Percentiles rank a stretch among this genome's conserved stretches.
These are phyloP conservation scores for Ascochyta koolunga DNA, from an alignment of 2,329 filamentous ascomycete species.

Conservation along the genomic window DNA sequence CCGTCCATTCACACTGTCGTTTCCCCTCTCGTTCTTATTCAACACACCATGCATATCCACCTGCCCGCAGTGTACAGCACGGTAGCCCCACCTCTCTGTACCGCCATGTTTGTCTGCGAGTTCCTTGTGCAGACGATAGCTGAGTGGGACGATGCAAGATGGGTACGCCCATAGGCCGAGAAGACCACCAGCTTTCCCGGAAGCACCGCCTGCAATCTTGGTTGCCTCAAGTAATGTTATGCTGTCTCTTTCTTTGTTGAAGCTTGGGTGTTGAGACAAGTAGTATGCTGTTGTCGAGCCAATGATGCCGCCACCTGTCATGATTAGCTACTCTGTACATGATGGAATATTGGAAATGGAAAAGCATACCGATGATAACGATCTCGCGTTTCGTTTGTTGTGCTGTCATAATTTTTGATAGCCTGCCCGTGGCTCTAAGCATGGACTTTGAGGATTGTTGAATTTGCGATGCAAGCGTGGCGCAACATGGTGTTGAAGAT, in stretches of 20 bases:
- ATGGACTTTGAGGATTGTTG: constrained; percentile 18
- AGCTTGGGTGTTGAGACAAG: constrained; percentile 82
- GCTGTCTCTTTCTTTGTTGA: constrained; percentile 73
- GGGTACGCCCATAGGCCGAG: constrained; percentile 94
- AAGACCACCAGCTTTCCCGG: constrained; percentile 91
- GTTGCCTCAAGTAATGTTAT: constrained; percentile 89
- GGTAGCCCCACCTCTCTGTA: constrained; percentile 82
- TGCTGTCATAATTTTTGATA: constrained; percentile 33
- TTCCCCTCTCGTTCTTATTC: constrained; percentile 33
- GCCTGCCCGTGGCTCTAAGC: constrained; percentile 25
- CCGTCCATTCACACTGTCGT: constrained; percentile 36
- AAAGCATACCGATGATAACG: constrained; percentile 42
- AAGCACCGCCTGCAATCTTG: constrained; percentile 85
- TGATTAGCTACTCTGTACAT: constrained; percentile 1
- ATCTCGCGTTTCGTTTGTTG: constrained; percentile 40
- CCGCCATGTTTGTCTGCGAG: constrained; percentile 85
- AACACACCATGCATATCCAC: constrained; percentile 58
- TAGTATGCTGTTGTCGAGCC: constrained; percentile 92
- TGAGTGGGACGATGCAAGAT: constrained; percentile 79
- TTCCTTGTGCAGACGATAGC: constrained; percentile 81
- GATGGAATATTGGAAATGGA: background rate
- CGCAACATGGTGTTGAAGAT: constrained; percentile 22
- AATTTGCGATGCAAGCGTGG: constrained; percentile 17
- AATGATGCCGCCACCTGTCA: constrained; percentile 84
- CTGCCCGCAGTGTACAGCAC: constrained; percentile 76